phyloP scores from a whole-genome alignment of 202 grass and related monocot species.

The Panicum hallii region DNA sequence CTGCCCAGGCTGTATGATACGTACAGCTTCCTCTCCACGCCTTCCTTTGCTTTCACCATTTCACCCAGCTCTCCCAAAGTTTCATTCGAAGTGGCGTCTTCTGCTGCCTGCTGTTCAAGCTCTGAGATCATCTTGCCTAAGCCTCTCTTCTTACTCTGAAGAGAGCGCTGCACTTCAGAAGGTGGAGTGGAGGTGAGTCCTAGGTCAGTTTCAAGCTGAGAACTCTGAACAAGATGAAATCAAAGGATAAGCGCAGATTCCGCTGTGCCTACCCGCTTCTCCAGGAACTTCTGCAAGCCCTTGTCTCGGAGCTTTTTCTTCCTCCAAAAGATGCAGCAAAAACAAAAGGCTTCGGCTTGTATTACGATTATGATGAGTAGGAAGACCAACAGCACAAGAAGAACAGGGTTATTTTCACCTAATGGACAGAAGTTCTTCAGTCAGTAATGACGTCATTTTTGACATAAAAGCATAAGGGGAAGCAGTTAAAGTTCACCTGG shows the following conservation, averaged over 20 bases:
- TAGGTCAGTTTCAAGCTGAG: background rate
- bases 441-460: constrained; percentile 18
- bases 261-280: constrained; percentile 65
- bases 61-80: constrained; percentile 66
- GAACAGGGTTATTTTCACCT: constrained; percentile 52
- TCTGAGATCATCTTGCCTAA: constrained; percentile 69
- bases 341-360: constrained; percentile 50
- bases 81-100: constrained; percentile 60
- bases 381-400: constrained; percentile 62
- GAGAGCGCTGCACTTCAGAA: constrained; percentile 62
- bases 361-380: constrained; percentile 56
- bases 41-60: constrained; percentile 74
- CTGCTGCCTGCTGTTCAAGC: constrained; percentile 59
- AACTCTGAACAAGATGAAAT: constrained; percentile 19
- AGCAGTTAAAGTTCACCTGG: constrained; percentile 46
- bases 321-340: constrained; percentile 80
- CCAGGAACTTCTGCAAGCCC: constrained; percentile 69
- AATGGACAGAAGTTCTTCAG: constrained; percentile 16
- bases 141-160: constrained; percentile 65
- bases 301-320: constrained; percentile 79
- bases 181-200: constrained; percentile 21
- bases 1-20: constrained; percentile 74
- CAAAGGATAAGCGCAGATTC: background rate
- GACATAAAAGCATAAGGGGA: constrained; percentile 20
- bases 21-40: constrained; percentile 63